Base-by-base conservation (phyloP, 2,329 filamentous ascomycete genomes). In the Cercospora citrullina region DNA sequence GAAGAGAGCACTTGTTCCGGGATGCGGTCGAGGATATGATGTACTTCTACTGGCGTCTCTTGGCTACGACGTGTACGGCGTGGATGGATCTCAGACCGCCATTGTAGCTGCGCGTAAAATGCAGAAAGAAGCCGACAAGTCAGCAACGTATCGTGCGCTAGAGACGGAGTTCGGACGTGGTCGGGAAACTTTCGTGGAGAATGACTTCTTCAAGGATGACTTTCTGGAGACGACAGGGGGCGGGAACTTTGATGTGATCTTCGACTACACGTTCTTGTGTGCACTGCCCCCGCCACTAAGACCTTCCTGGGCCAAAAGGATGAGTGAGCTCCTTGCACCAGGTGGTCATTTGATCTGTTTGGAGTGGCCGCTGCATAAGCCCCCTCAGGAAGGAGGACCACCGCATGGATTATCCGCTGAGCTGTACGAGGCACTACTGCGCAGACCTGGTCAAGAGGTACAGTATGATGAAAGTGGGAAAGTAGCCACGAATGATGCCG, bases 1-100 rank as follows among this genome's bases (percentile, higher is more conserved):
- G 65, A 86, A 85, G 73, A 83, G 82, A 66, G 92, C 90, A 1
- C 82, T 96, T 8, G 90, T 96, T 0, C 91, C 93, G 0, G 93
- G 92, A 5, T 96, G 93, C 79, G 93, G 93, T 0, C 86, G 87
- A 58, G 93, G 93, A 5, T 90, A 95, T 75, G 93, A 96, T 80
- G 91, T 93, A 1, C 83, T 92, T 9, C 83, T 96, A 42, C 84
- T 96, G 55, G 87, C 89, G 60, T 87, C 87, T 9, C 87, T 90
- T 75, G 93, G 93, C 1, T 95, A 91, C 77, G 90, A 96, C 79
- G 88, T 89, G 1, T 89, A 87, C 74, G 93, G 92, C 0, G 80
- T 96, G 1, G 93, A 96, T 76, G 85, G 86, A 65, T 89, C 88
- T 55, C 75, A 82, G 8, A 81, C 80, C 18, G 87, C 83, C 7